Evolutionary conservation across 768 basidiomycete species (phyloP).

Genomic region (Suillus ampliporus): DNA sequence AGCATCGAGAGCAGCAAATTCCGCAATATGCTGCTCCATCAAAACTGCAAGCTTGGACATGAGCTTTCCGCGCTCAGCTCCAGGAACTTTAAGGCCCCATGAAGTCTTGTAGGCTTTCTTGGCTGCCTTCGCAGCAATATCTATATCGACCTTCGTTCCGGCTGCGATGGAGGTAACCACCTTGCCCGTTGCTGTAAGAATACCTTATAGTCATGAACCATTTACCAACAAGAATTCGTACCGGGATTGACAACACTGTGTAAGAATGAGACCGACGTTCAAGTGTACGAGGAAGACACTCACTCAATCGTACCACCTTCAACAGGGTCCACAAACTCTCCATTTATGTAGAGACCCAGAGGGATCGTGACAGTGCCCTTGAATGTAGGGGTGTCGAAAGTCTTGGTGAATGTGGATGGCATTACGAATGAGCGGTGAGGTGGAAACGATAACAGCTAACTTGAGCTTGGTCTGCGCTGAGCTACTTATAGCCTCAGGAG

Average conservation of each 20-base stretch:
- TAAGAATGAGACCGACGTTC: conserved; percentile 10
- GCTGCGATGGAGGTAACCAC: conserved; percentile 58
- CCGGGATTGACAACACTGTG: conserved; percentile 60
- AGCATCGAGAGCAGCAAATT: conserved; percentile 70
- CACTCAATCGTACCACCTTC: conserved; percentile 66
- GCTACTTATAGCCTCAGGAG: background rate
- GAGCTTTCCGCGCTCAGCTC: conserved; percentile 54
- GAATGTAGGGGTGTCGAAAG: conserved; percentile 58
- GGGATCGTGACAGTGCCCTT: conserved; percentile 59
- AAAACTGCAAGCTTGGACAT: conserved; percentile 66
- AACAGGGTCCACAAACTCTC: conserved; percentile 53
- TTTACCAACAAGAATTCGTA: conserved; percentile 24
- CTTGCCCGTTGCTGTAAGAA: conserved; percentile 59
- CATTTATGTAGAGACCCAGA: conserved; percentile 75
- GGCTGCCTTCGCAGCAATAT: conserved; percentile 68
- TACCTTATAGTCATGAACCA: background rate
- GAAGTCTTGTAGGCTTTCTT: conserved; percentile 57
- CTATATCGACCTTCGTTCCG: conserved; percentile 70
- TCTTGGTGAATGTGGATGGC: conserved; percentile 47
- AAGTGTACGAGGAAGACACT: conserved; percentile 27
- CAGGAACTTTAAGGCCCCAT: conserved; percentile 68
- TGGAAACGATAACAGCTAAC: background rate
- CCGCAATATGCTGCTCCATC: conserved; percentile 62
- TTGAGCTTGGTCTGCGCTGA: conserved; percentile 24
- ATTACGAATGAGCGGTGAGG: conserved; percentile 29